Evolutionary conservation across 148 eudicot species (phyloP), one percentile per base, ranked within the genome.

Genomic region (Vaccinium vitisidaea): DNA sequence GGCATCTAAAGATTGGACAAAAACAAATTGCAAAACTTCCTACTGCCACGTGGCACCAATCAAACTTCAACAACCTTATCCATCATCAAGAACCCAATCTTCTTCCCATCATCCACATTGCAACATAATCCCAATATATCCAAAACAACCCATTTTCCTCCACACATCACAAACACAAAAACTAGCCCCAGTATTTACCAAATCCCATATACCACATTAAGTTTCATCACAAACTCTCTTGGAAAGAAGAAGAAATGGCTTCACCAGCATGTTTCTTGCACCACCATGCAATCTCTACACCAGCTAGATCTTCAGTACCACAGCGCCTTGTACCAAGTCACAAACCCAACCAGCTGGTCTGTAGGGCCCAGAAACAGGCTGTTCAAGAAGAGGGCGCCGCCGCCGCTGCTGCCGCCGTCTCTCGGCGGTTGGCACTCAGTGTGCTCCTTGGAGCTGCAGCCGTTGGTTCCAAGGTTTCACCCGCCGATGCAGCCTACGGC

Each of bases 401-500:
- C 1, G 84, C 85, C 23, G 70, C 84, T 4, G 58, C 30, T 1
- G 84, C 85, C 18, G 59, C 81, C 4, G 52, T 95, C 58, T 93
- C 98, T 0, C 90, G 98, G n/a, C 86, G 98, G 39, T 73, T 93
- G 91, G 98, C 97, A 18, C 94, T 96, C 39, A 90, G 97, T 61
- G 88, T 93, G 79, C 94, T 96, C 48, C 87, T 96, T 84, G 98
- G 98, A 71, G 94, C 97, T 76, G 98, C 98, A 79, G 98, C 98
- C 27, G 89, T 93, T 82, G 98, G 92, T 48, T 89, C 98, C 56
- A 96, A 92, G 94, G 98, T 96, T 76, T 89, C 93, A 25, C 98
- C 98, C n/a, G 98, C 98, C 53, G 96, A 93, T 69, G 98, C 98
- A 23, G 98, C 97, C 67, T 96, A 96, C 82, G 99, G 99, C n/a